Percentiles rank a stretch among this genome's conserved stretches.
Evolutionary conservation across 768 basidiomycete species (phyloP).

Genomic region (Tylopilus intermedius): DNA sequence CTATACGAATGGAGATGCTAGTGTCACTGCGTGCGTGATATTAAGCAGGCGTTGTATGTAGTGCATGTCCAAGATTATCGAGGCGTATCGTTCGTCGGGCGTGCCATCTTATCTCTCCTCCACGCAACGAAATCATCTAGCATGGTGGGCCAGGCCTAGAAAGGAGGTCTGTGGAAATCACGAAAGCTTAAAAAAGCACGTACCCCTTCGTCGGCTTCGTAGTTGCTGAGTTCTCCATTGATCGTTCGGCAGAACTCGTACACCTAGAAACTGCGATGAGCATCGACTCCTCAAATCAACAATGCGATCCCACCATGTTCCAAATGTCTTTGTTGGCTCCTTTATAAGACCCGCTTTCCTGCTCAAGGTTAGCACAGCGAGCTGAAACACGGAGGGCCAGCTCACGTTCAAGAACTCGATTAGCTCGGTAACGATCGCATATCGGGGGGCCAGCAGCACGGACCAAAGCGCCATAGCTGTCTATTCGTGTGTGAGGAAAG

Average conservation of each 20-base stretch:
- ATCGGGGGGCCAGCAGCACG: conserved; percentile 65
- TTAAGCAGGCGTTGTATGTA: conserved; percentile 15
- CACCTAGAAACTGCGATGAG: conserved; percentile 41
- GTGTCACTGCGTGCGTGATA: conserved; percentile 8
- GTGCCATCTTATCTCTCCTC: conserved; percentile 39
- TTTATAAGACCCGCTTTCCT: conserved; percentile 58
- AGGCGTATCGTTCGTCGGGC: background rate
- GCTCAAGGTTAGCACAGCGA: background rate
- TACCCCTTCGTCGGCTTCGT: conserved; percentile 76
- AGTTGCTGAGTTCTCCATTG: conserved; percentile 54
- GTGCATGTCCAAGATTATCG: conserved; percentile 9
- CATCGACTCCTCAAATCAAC: background rate
- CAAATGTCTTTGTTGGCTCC: conserved; percentile 82
- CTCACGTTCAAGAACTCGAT: conserved; percentile 60
- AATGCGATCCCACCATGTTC: conserved; percentile 57
- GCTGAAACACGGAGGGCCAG: background rate
- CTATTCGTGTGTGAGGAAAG: conserved; percentile 30
- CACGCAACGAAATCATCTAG: conserved; percentile 74
- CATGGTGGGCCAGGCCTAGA: conserved; percentile 77
- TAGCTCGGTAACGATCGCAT: conserved; percentile 61
- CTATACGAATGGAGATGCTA: conserved; percentile 8
- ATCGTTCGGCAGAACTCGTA: conserved; percentile 71
- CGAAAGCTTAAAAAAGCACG: conserved; percentile 22
- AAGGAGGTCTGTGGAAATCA: background rate
- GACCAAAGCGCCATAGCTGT: conserved; percentile 72